A percentile compares a stretch with the other conserved stretches of the same genome.
Evolutionary conservation across 192 early-diverging fungal genomes (phyloP).

Genomic region (Entomortierella chlamydospora): DNA sequence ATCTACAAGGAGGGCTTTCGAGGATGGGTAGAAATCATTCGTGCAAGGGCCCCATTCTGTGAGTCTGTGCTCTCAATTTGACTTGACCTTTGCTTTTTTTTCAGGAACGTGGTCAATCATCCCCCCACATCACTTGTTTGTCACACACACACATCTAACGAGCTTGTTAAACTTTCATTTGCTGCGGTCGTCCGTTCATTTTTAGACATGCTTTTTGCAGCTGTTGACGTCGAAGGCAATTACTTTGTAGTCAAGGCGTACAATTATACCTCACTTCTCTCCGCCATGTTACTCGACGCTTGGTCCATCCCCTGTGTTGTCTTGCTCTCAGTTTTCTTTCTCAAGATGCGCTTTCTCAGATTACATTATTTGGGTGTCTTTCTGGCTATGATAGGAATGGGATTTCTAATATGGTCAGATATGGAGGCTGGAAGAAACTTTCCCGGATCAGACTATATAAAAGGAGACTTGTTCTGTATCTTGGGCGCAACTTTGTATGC

Average conservation of each 20-base stretch:
- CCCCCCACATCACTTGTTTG: not conserved
- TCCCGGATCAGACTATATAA: conserved; percentile 56
- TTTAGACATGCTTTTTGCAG: conserved; percentile 67
- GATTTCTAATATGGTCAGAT: conserved; percentile 72
- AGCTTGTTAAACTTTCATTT: not conserved
- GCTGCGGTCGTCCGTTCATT: not conserved
- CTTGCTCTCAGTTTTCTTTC: conserved; percentile 70
- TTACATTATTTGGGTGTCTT: conserved; percentile 77
- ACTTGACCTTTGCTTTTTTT: not conserved
- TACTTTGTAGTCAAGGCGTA: conserved; percentile 86
- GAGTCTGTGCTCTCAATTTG: conserved; percentile 19
- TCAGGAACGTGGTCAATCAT: not conserved
- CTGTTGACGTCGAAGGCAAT: conserved; percentile 84
- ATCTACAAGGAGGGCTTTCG: conserved; percentile 62
- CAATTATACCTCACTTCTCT: conserved; percentile 78
- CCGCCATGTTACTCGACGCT: conserved; percentile 81
- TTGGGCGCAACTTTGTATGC: conserved; percentile 81
- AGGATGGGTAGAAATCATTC: conserved; percentile 61
- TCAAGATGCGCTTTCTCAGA: conserved; percentile 72
- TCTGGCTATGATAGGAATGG: conserved; percentile 77
- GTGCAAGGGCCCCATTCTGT: conserved; percentile 56
- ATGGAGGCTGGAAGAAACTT: conserved; percentile 69
- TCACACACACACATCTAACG: not conserved
- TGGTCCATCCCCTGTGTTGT: conserved; percentile 83
- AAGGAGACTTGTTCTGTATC: conserved; percentile 80